Evolutionary conservation across 108 stramenopile genomes (phyloP), one percentile per base, ranked within the genome.

Genomic region (Pseudonitzschia delicatissima): DNA sequence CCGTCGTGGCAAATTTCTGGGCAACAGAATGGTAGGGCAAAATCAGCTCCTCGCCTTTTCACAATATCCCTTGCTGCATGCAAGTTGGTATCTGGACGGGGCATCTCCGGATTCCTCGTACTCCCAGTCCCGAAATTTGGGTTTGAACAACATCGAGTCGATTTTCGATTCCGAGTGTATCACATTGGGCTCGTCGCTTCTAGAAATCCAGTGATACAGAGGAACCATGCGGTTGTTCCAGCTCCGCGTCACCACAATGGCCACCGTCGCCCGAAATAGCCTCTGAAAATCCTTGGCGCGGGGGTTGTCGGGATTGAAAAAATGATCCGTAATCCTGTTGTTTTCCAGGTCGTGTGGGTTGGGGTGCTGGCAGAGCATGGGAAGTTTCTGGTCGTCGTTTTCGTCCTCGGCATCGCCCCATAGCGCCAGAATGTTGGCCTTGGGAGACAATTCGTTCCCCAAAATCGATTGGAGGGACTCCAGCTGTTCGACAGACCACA

Each of bases 191-290:
- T 39, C 37, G 8, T 18, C 3, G n/a, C 26, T 27, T 15, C 53
- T 27, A n/a, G 53, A 29, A 5, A 55, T 55, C 53, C 53, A 55
- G 2, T 55, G 53, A 27, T 55, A 55, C 5, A 55, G 7, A 2
- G 53, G 53, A 11, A 55, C 53, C 53, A 55, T 55, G 17, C 53
- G 53, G n/a, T 15, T n/a, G 32, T 55, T 28, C 53, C 53, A 55
- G 9, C 31, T 29, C 32, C 32, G 29, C 6, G 29, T 13, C 11
- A 55, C 3, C 13, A 55, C 53, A 11, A 29, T 34, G 6, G 7
- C 15, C 11, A 55, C n/a, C 32, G 31, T 34, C n/a, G 29, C n/a
- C 31, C 32, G 29, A 55, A 55, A 2, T 23, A 23, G 23, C 23
- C 25, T 25, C 1, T 44, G 17, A n/a, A 44, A n/a, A 6, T 44